Evolutionary conservation across 352 stramenopile species (phyloP).

Genomic region (Phytopythium oedochilum): DNA sequence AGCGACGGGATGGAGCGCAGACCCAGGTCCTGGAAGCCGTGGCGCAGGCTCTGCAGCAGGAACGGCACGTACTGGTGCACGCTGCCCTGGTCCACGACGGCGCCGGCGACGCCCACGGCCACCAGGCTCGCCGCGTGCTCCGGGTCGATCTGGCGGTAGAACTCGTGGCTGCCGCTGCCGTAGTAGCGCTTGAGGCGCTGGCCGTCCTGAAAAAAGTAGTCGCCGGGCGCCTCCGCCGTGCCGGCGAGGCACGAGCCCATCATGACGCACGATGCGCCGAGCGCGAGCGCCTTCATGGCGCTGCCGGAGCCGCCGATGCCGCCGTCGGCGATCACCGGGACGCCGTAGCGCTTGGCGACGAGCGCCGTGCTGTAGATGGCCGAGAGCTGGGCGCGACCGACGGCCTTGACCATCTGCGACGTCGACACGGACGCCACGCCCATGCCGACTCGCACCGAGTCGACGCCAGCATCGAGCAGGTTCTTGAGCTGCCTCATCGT

Average conservation of each 20-base stretch:
- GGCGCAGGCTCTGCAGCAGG: conserved; percentile 94
- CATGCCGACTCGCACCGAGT: conserved; percentile 98
- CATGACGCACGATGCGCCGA: conserved; percentile 98
- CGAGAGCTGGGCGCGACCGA: conserved; percentile 96
- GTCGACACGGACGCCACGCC: conserved; percentile 99
- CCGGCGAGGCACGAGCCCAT: conserved; percentile 98
- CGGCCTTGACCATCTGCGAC: conserved; percentile 98
- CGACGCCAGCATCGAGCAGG: conserved; percentile 96
- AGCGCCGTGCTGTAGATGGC: conserved; percentile 97
- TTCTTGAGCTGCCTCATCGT: conserved; percentile 94
- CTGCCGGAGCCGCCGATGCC: conserved; percentile 96
- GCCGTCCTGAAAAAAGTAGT: conserved; percentile 99
- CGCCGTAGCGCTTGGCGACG: conserved; percentile 90
- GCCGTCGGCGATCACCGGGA: conserved; percentile 98
- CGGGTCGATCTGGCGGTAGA: conserved; percentile 38
- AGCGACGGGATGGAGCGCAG: conserved; percentile 85
- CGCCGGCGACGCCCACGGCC: conserved; percentile 95
- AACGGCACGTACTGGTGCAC: conserved; percentile 98
- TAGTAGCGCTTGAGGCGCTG: conserved; percentile 99
- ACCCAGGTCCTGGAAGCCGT: conserved; percentile 97
- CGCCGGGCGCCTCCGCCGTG: conserved; percentile 96
- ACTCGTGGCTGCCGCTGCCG: conserved; percentile 97
- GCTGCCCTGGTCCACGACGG: conserved; percentile 98
- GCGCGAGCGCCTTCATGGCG: conserved; percentile 96
- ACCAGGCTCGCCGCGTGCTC: conserved; percentile 92